Evolutionary conservation across 441 rosid genomes (phyloP).

Genomic region (Macaranga tanarius): DNA sequence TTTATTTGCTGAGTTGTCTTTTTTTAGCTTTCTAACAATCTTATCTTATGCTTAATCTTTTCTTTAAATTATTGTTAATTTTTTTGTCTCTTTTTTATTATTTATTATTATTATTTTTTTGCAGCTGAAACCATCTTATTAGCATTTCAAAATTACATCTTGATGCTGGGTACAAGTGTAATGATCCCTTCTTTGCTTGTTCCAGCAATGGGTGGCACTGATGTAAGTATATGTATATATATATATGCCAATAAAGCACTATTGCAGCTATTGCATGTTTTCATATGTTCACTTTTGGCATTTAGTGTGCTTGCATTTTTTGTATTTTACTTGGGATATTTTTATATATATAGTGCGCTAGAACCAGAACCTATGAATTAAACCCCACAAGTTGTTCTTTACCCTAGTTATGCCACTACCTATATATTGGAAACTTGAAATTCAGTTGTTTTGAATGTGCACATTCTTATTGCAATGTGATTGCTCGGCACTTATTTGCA

Average conservation of each 20-base stretch:
- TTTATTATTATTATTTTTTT: too few species aligned
- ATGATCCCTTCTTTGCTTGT: slow-evolving; percentile 97
- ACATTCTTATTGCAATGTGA: not conserved
- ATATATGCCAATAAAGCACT: not conserved
- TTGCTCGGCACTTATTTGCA: not conserved
- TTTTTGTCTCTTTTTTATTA: not conserved
- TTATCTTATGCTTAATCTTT: too few species aligned
- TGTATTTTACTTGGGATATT: not conserved
- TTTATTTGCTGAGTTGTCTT: not conserved
- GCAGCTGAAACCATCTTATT: slow-evolving; percentile 87
- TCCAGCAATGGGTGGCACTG: slow-evolving; percentile 93
- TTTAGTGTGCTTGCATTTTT: not conserved
- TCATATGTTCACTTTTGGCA: not conserved
- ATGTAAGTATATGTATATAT: slow-evolving; percentile 49
- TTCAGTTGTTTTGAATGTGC: not conserved
- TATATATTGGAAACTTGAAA: not conserved
- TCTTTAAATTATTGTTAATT: not conserved
- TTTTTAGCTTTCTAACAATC: not conserved
- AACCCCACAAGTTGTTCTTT: not conserved
- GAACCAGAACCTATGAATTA: not conserved
- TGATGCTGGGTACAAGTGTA: slow-evolving; percentile 91
- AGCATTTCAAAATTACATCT: slow-evolving; percentile 89
- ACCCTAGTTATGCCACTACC: not conserved
- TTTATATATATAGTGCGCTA: too few species aligned
- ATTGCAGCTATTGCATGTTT: not conserved